Base-by-base conservation (phyloP, 371 early-diverging fungal genomes). In the Mucor piriformis region DNA sequence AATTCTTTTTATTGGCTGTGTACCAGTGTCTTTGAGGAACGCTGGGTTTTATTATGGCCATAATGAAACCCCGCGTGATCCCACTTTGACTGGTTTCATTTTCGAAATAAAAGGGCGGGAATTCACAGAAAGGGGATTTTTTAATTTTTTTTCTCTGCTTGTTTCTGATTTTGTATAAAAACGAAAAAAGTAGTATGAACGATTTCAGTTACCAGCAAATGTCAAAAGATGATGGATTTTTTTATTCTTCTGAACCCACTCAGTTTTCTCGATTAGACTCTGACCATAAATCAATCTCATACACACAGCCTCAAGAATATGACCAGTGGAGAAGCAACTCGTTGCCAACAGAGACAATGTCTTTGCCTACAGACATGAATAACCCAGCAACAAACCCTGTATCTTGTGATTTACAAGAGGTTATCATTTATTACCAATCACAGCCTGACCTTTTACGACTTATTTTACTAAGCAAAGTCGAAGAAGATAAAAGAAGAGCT, bases 371-470 rank as follows among this genome's bases (percentile, higher is more conserved):
- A 20, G 13, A 15, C 24, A 29, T 24, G 5, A 49, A 37, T 16
- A 58, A 54, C 20, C 53, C 59, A 35, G 57, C 55, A 8, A 57
- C 34, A 12, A 64, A 61, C 25, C 69, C 69, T 16, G 58, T 51
- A 34, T 33, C 61, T 44, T 69, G 64, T 25, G 86, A 87, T 61
- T 69, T 87, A 10, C 82, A 82, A 57, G 79, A 81, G 16, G 72
- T 84, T 38, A 67, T 84, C 32, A 57, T 79, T 6, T 81, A 80
- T 24, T 87, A 83, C 50, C 71, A 76, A 33, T 71, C 76, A 5
- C 83, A 87, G 42, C 87, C 85, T 27, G 87, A 87, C 15, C 71
- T 87, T 13, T 64, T 87, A 11, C 77, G 75, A 7, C 51, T 87
- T 37, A 87, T 87, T 50, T 70, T 87, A 38, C 54, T 77, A 11